These are phyloP conservation scores for Ogataea parapolymorpha DNA, from an alignment of 805 yeast species.

Conservation along the genomic window DNA sequence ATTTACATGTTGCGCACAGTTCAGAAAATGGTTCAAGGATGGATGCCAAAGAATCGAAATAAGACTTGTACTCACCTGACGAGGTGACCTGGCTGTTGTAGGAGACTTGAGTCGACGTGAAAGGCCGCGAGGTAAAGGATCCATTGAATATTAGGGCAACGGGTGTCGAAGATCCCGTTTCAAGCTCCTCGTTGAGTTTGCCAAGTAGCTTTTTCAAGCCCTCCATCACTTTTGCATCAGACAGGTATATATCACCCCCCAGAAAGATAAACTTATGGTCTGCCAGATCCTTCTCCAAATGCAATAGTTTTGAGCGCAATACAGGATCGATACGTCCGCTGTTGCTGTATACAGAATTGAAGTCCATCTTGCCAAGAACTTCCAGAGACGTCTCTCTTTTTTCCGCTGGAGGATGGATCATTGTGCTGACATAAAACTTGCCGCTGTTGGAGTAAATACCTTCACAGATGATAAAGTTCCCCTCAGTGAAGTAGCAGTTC, in stretches of 20 bases:
- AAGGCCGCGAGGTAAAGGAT: constrained; percentile 67
- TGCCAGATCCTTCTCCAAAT: constrained; percentile 52
- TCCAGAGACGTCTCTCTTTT: constrained; percentile 61
- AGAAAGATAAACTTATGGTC: constrained; percentile 63
- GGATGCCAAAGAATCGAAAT: constrained; percentile 72
- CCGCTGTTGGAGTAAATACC: constrained; percentile 77
- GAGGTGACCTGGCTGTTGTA: constrained; percentile 45
- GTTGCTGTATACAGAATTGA: constrained; percentile 32
- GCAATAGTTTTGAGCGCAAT: constrained; percentile 50
- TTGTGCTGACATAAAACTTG: constrained; percentile 67
- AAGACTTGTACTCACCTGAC: constrained; percentile 55
- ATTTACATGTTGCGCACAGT: constrained; percentile 48
- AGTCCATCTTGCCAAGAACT: constrained; percentile 76
- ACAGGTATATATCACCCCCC: constrained; percentile 73
- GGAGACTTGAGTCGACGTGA: constrained; percentile 52
- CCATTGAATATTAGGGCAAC: constrained; percentile 77
- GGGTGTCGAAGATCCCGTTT: constrained; percentile 40
- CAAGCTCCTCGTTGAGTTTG: constrained; percentile 48
- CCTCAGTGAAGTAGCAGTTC: constrained; percentile 67
- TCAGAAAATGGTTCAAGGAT: constrained; percentile 57
- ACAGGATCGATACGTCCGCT: constrained; percentile 56
- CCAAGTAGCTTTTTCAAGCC: constrained; percentile 63
- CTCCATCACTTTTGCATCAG: constrained; percentile 53
- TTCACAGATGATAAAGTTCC: constrained; percentile 76
- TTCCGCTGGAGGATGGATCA: constrained; percentile 90